phyloP scores from a whole-genome alignment of 1,139 yeast species.

The Chernovozyma aurita region DNA sequence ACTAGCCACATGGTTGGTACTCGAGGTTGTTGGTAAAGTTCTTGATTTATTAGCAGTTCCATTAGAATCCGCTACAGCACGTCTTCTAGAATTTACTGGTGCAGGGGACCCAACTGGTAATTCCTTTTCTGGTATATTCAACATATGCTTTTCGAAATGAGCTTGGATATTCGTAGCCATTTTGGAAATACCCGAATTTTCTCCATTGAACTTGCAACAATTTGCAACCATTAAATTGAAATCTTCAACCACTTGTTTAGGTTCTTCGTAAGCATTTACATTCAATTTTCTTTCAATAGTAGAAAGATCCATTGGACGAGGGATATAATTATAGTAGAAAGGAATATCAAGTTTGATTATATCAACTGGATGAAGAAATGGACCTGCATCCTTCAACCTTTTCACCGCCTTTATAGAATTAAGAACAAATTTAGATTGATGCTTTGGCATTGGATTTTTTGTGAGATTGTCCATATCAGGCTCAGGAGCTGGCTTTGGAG shows the following conservation, averaged over 20 bases:
- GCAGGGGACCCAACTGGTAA: slow-evolving; percentile 31
- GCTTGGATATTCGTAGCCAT: slow-evolving; percentile 92
- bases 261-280: slow-evolving; percentile 65
- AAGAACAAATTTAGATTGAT: slow-evolving; percentile 70
- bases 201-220: slow-evolving; percentile 83
- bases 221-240: slow-evolving; percentile 82
- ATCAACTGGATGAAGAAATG: slow-evolving; percentile 88
- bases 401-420: slow-evolving; percentile 77
- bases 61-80: slow-evolving; percentile 11
- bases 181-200: slow-evolving; percentile 72
- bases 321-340: slow-evolving; percentile 76
- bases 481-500: slow-evolving; percentile 67
- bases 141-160: slow-evolving; percentile 88
- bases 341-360: slow-evolving; percentile 86
- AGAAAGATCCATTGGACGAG: slow-evolving; percentile 89
- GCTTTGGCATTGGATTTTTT: slow-evolving; percentile 72
- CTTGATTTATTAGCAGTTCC: not conserved
- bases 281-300: slow-evolving; percentile 81
- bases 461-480: slow-evolving; percentile 72
- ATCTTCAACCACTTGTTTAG: slow-evolving; percentile 69
- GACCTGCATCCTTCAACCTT: slow-evolving; percentile 87
- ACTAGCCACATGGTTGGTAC: slow-evolving; percentile 8
- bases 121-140: slow-evolving; percentile 83
- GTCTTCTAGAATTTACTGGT: slow-evolving; percentile 14
- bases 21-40: not conserved